Conservation (phyloP, 192 early-diverging fungal species). For the Coemansia sp. region DNA sequence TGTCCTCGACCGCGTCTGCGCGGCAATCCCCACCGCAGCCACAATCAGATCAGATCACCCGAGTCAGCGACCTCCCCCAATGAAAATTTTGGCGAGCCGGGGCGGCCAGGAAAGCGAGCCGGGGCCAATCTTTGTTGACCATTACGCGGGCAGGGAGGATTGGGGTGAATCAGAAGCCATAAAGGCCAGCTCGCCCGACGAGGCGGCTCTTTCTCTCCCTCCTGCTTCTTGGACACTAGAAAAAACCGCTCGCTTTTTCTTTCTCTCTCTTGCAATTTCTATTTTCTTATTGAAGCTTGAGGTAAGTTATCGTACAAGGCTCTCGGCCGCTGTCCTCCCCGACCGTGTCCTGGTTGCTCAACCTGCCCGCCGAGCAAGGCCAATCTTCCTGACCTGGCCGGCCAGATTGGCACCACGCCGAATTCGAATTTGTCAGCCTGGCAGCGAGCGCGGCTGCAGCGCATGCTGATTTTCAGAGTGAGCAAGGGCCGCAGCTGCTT, state of each 20-base stretch:
- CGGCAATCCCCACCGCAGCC: background rate
- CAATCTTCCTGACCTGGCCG: no score
- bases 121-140: constrained; percentile 5
- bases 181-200: constrained; percentile 1
- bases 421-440: no score
- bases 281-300: constrained; percentile 4
- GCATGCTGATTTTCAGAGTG: no score
- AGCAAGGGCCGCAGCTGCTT: no score
- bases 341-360: no score
- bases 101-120: background rate
- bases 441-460: no score
- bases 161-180: constrained; percentile 8
- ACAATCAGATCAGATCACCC: constrained; percentile 3
- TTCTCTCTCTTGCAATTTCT: constrained; percentile 1
- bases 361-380: no score
- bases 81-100: constrained; percentile 10
- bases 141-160: constrained; percentile 4
- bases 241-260: background rate
- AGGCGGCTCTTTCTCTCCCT: constrained; percentile 1
- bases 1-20: no score
- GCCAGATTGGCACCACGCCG: no score
- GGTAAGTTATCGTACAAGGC: constrained; percentile 2
- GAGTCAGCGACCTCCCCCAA: background rate
- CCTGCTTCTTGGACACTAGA: constrained; percentile 8
- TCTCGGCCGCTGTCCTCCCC: no score